These are phyloP conservation scores for Malus fusca DNA, from an alignment of 306 rosid species.

Conservation along the genomic window DNA sequence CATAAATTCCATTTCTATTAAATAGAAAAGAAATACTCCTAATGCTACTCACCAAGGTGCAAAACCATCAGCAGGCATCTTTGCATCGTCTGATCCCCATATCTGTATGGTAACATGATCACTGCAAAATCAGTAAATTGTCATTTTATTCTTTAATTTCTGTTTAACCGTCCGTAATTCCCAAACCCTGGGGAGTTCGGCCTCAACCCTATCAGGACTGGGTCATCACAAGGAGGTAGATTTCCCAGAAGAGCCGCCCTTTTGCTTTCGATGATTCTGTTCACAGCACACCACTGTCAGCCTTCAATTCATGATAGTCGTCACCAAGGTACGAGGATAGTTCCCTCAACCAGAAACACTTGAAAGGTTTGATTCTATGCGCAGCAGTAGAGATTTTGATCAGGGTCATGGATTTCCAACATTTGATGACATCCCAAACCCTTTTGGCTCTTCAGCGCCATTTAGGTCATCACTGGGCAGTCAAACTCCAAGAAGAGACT, in stretches of 20 bases:
- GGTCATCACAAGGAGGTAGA: constrained; percentile 42
- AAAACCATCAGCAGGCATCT: too few relatives aligned
- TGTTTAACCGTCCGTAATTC: too few relatives aligned
- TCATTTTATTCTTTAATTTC: too few relatives aligned
- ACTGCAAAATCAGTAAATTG: too few relatives aligned
- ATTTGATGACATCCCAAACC: constrained; percentile 74
- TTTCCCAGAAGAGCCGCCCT: constrained; percentile 47
- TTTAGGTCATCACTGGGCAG: constrained; percentile 60
- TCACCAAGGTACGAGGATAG: constrained; percentile 53
- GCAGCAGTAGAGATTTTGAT: constrained; percentile 63
- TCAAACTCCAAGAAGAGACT: constrained; percentile 63
- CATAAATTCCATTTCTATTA: too few relatives aligned
- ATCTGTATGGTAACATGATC: too few relatives aligned
- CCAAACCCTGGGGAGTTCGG: constrained; percentile 33
- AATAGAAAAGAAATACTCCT: too few relatives aligned
- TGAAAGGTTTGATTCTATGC: constrained; percentile 61
- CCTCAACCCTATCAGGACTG: constrained; percentile 70
- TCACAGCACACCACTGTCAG: constrained; percentile 75
- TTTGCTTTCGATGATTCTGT: constrained; percentile 88
- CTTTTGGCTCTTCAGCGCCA: constrained; percentile 76
- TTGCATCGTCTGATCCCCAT: too few relatives aligned
- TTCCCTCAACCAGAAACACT: constrained; percentile 42
- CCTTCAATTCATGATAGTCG: constrained; percentile 52
- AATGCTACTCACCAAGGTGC: too few relatives aligned
- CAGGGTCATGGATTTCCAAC: constrained; percentile 64